phyloP scores from a whole-genome alignment of 2,329 filamentous ascomycete genomes.

The Thermothelomyces thermophilus region DNA sequence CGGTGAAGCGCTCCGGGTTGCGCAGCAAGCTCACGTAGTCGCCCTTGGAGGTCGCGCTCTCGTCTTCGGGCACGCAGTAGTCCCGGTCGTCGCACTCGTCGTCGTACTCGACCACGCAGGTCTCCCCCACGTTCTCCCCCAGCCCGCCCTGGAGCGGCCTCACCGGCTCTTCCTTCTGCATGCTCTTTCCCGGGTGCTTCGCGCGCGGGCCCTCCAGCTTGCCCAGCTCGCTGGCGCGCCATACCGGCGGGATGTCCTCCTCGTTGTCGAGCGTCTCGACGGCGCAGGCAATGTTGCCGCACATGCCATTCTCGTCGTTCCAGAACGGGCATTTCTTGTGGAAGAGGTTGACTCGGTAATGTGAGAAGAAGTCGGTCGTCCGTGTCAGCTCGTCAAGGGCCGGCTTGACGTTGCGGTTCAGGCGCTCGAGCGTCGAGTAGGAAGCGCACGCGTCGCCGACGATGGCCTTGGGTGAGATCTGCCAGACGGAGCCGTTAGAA shows the following conservation, averaged over 20 bases:
- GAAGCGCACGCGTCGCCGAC: constrained; percentile 93
- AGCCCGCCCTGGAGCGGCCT: constrained; percentile 74
- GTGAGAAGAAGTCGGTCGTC: constrained; percentile 94
- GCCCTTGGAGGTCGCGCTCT: constrained; percentile 76
- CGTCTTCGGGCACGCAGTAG: constrained; percentile 94
- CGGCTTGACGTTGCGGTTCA: constrained; percentile 73
- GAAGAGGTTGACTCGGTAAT: constrained; percentile 92
- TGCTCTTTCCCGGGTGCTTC: constrained; percentile 72
- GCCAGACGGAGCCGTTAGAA: constrained; percentile 36
- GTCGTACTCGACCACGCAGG: constrained; percentile 94
- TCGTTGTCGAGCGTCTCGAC: constrained; percentile 94
- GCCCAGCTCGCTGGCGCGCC: constrained; percentile 85
- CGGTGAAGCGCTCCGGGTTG: constrained; percentile 94
- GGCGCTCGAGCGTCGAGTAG: constrained; percentile 77
- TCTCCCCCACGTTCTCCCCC: constrained; percentile 84
- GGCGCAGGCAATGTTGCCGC: constrained; percentile 92
- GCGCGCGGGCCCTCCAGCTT: constrained; percentile 88
- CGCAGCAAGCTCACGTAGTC: constrained; percentile 93
- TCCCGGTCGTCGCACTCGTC: constrained; percentile 95
- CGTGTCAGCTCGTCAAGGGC: constrained; percentile 73
- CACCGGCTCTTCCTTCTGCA: constrained; percentile 63
- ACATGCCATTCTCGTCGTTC: constrained; percentile 88
- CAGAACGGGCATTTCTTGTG: constrained; percentile 95
- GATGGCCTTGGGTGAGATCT: constrained; percentile 84
- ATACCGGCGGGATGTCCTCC: constrained; percentile 84